Evolutionary conservation across 1,284 basidiomycete genomes (phyloP).

Genomic region (Tilletia setariae): DNA sequence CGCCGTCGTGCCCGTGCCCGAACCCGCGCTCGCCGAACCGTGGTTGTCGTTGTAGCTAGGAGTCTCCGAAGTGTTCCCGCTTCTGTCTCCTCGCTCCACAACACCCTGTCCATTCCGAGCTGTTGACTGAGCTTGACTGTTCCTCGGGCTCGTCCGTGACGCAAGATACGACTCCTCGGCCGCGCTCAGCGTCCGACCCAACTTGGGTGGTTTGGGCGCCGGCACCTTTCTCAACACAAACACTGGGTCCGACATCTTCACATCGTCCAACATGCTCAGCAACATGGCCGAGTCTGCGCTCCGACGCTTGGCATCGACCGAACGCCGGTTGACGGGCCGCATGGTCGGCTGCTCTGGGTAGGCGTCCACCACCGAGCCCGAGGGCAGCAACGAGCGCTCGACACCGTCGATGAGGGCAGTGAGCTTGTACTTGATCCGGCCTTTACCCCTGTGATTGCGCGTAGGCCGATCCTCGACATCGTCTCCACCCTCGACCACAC

Average conservation of each 20-base stretch:
- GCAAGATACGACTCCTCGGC: constrained; percentile 71
- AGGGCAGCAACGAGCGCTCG: constrained; percentile 33
- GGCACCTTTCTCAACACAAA: constrained; percentile 81
- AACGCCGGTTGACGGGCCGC: constrained; percentile 63
- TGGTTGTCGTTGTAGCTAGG: constrained; percentile 13
- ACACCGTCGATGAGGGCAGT: constrained; percentile 45
- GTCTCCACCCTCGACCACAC: constrained; percentile 94
- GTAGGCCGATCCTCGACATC: constrained; percentile 87
- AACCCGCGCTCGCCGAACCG: background rate
- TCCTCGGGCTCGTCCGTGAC: constrained; percentile 76
- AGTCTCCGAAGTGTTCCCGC: constrained; percentile 21
- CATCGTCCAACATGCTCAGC: constrained; percentile 69
- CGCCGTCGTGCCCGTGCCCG: no score
- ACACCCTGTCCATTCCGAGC: constrained; percentile 56
- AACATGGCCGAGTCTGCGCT: constrained; percentile 77
- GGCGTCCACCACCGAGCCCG: constrained; percentile 64
- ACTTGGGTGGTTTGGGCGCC: constrained; percentile 75
- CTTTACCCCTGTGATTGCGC: constrained; percentile 69
- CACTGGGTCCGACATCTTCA: constrained; percentile 75
- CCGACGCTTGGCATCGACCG: constrained; percentile 71
- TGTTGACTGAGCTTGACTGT: constrained; percentile 75
- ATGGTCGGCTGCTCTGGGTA: constrained; percentile 73
- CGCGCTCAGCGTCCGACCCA: constrained; percentile 74
- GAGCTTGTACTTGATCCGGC: constrained; percentile 76
- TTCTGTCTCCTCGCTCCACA: constrained; percentile 29